Base-by-base conservation (phyloP, 2,329 filamentous ascomycete species). In the Diaporthe aspalathi region DNA sequence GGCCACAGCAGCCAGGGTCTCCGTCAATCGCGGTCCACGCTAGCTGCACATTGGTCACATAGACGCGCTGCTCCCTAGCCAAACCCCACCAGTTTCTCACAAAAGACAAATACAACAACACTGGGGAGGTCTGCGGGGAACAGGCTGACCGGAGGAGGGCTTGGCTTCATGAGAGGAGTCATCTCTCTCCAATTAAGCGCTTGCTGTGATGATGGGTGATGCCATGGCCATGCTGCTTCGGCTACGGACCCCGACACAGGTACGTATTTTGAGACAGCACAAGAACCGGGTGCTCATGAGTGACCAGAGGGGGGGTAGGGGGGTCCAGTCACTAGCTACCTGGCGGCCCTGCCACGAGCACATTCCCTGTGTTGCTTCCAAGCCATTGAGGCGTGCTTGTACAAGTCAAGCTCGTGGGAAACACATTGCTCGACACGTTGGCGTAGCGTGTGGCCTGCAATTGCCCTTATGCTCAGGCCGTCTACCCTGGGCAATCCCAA, bases 361-460 rank as follows among this genome's bases (percentile, higher is more conserved):
- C 75, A 74, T 70, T 74, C 50, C 73, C 78, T 79, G 79, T 83
- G 78, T 80, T 76, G 78, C 77, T 78, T 75, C 80, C 79, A 78
- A 79, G 77, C 76, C 79, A 77, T 80, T 80, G 80, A 76, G 75
- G 80, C 53, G 79, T 80, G 77, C 76, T 81, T 83, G 83, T 83
- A 81, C 81, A 71, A 79, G 74, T 75, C 75, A 77, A 75, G 78
- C 78, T 80, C 78, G 78, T 80, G 79, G 78, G 78, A 78, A 76
- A 81, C 80, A 77, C 76, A 80, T 78, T 77, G 76, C 74, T 75
- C 73, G 73, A 74, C 78, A 76, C 80, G 79, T 79, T 83, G 47
- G 69, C 69, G 57, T 69, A 80, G 81, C 80, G 17, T 43, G 54
- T 65, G 32, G 81, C 78, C 80, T 82, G 80, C 79, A 80, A 77